These are phyloP conservation scores for Vitis hybrid DNA, from an alignment of 177 flowering plant species.

Conservation along the genomic window DNA sequence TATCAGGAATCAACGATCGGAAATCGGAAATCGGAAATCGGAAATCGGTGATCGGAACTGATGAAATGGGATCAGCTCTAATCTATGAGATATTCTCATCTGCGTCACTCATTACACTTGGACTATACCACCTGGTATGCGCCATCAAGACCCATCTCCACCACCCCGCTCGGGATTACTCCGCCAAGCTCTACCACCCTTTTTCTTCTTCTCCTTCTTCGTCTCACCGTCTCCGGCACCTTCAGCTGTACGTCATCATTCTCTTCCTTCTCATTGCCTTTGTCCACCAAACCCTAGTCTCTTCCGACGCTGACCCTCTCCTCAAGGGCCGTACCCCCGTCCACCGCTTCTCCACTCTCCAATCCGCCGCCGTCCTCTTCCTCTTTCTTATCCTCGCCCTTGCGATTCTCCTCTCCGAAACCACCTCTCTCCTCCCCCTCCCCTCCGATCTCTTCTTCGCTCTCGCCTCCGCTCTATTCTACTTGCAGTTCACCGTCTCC, in stretches of 20 bases:
- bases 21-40: no score
- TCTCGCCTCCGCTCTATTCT: slow-evolving; percentile 57
- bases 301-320: slow-evolving; percentile 72
- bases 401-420: slow-evolving; percentile 61
- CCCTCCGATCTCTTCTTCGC: slow-evolving; percentile 70
- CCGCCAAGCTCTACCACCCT: slow-evolving; percentile 76
- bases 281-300: slow-evolving; percentile 48
- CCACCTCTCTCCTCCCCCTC: slow-evolving; percentile 61
- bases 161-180: slow-evolving; percentile 53
- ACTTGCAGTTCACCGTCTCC: slow-evolving; percentile 47
- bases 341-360: slow-evolving; percentile 79
- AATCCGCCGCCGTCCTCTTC: slow-evolving; percentile 62
- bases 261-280: slow-evolving; percentile 53
- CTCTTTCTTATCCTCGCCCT: slow-evolving; percentile 67
- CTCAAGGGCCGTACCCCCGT: slow-evolving; percentile 76
- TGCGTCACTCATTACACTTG: slow-evolving; percentile 49
- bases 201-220: slow-evolving; percentile 30
- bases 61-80: slow-evolving; percentile 49
- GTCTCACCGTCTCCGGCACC: slow-evolving; percentile 33
- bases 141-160: slow-evolving; percentile 24
- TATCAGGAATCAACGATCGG: no score
- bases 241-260: slow-evolving; percentile 60
- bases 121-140: slow-evolving; percentile 60
- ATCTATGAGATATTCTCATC: slow-evolving; percentile 58
- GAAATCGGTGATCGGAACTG: no score